phyloP scores from a whole-genome alignment of 345 rosid genomes.

The Populus alba region DNA sequence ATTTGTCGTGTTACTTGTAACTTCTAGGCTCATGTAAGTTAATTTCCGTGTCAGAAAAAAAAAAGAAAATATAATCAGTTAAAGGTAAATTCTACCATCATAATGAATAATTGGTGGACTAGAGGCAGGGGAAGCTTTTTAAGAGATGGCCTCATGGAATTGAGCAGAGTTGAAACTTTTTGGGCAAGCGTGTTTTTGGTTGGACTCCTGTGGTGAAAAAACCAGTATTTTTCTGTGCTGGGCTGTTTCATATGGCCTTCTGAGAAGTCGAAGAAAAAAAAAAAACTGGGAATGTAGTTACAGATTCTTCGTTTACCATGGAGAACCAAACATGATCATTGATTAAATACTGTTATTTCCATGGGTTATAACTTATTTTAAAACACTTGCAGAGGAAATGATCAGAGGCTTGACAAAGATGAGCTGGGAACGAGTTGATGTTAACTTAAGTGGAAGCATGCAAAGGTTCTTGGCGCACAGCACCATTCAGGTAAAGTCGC shows the following conservation, averaged over 20 bases:
- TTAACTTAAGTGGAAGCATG: constrained; percentile 62
- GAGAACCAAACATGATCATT: background rate
- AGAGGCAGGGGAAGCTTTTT: background rate
- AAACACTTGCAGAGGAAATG: constrained; percentile 61
- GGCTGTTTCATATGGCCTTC: background rate
- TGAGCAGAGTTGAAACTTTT: background rate
- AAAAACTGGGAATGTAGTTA: background rate
- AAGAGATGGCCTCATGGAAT: background rate
- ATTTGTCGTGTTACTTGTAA: background rate
- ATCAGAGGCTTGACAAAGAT: constrained; percentile 55
- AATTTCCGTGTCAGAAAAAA: background rate
- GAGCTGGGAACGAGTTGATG: constrained; percentile 82
- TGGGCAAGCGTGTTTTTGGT: background rate
- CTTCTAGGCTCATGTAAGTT: background rate
- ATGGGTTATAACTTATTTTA: background rate
- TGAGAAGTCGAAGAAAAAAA: background rate
- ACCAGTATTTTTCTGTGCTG: too few species aligned
- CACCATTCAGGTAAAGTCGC: constrained; percentile 72
- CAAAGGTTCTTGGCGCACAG: constrained; percentile 67
- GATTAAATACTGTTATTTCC: background rate
- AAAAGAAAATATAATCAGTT: background rate
- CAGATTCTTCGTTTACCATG: background rate
- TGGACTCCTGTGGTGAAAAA: background rate
- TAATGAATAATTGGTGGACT: too few species aligned
- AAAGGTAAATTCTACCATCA: background rate